Evolutionary conservation across 148 eudicot species (phyloP).

Genomic region (Cornus suecica): DNA sequence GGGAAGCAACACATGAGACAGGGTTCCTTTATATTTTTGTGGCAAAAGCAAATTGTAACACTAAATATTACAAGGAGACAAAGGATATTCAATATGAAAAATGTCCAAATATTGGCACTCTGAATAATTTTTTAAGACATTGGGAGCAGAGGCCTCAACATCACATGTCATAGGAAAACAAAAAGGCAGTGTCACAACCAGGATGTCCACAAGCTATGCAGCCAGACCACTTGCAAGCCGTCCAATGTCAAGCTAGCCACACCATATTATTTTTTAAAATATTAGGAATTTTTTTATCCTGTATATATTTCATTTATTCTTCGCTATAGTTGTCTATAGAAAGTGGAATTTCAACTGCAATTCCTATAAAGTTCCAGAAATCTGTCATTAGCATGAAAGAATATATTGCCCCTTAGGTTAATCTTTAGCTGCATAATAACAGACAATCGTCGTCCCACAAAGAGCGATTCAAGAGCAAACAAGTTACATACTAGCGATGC

Average conservation of each 20-base stretch:
- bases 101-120: not conserved
- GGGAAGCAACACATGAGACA: not conserved
- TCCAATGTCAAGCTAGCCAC: too few relatives aligned
- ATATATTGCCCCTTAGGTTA: too few relatives aligned
- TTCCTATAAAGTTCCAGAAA: too few relatives aligned
- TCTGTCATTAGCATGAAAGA: too few relatives aligned
- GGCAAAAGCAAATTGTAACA: not conserved
- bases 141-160: not conserved
- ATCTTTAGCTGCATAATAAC: too few relatives aligned
- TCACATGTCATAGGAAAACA: not conserved
- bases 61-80: not conserved
- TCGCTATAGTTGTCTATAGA: too few relatives aligned
- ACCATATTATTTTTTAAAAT: too few relatives aligned
- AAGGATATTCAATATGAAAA: not conserved
- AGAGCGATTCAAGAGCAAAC: too few relatives aligned
- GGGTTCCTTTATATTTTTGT: not conserved
- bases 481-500: too few relatives aligned
- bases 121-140: not conserved
- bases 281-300: not conserved
- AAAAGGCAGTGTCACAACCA: not conserved
- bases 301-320: not conserved
- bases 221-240: too few relatives aligned
- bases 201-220: too few relatives aligned
- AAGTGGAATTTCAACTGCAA: not conserved
- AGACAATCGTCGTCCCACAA: too few relatives aligned